These are phyloP conservation scores for Diutina scorzettiae DNA, from an alignment of 1,139 yeast species.

Conservation along the genomic window DNA sequence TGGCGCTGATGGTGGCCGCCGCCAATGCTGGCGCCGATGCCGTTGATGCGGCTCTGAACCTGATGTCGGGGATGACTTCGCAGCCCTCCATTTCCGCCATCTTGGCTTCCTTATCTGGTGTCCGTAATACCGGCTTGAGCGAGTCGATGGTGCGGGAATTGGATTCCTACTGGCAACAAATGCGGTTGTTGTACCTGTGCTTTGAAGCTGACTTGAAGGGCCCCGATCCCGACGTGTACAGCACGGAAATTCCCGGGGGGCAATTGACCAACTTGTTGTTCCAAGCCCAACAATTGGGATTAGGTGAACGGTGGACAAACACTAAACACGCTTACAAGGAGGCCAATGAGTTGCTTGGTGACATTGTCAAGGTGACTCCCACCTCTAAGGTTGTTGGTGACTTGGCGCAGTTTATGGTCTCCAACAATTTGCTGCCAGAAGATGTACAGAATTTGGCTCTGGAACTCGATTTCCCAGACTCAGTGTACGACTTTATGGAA, in stretches of 20 bases:
- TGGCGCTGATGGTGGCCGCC: constrained; percentile 89
- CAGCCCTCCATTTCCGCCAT: constrained; percentile 94
- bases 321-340: constrained; percentile 88
- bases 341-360: constrained; percentile 87
- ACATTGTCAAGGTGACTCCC: constrained; percentile 95
- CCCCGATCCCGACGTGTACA: constrained; percentile 97
- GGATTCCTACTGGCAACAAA: constrained; percentile 97
- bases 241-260: constrained; percentile 99
- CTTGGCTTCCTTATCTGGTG: constrained; percentile 85
- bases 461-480: constrained; percentile 94
- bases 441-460: constrained; percentile 82
- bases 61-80: constrained; percentile 97
- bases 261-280: constrained; percentile 92
- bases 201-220: constrained; percentile 98
- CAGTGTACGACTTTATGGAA: constrained; percentile 95
- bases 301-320: constrained; percentile 92
- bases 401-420: constrained; percentile 96
- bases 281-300: constrained; percentile 98
- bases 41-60: constrained; percentile 94
- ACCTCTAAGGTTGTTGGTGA: constrained; percentile 99
- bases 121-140: constrained; percentile 62
- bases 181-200: constrained; percentile 91
- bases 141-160: constrained; percentile 62
- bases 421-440: constrained; percentile 74
- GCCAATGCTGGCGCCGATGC: constrained; percentile 97